Base-by-base conservation (phyloP, 83 land plant genomes). In the Picea abies region DNA sequence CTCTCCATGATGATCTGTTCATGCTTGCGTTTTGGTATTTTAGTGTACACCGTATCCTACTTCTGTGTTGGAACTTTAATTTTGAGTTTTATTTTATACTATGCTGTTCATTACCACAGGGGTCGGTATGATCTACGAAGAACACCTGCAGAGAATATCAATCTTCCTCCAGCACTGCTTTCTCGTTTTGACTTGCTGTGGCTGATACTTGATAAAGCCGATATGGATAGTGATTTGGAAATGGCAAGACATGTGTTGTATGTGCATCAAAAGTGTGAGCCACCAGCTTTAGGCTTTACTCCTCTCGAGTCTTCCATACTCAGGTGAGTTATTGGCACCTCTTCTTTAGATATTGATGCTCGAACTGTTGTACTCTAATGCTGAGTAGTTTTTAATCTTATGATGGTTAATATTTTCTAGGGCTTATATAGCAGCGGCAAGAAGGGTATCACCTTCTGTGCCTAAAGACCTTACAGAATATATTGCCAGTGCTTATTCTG, bases 61-160 rank as follows among this genome's bases (percentile, higher is more conserved):
- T 56, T 56, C 58, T 56, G 58, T 56, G 58, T 11, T 56, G 58
- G 15, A 56, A 56, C 15, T 56, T 56, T 12, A 56, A 56, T 56
- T 56, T 56, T 56, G 60, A 12, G 60, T 12, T 56, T 56, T 56
- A 12, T 56, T 56, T 56, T 56, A 56, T 56, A 12, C 60, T 56
- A 56, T 56, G 56, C 19, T 76, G 26, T 29, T 65, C 73, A 37
- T 68, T 76, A 26, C 58, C 80, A 68, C 83, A 97, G 99, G 99
- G 99, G 99, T 81, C 90, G 99, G 87, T 97, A 97, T 83, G 99
- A 97, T 85, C 88, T 97, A 83, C 86, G 99, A 23, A 94, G 99
- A 85, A 95, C 99, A 71, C 99, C 99, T 63, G 99, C 99, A 56
- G 99, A 97, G 81, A 97, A 97, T 80, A 97, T 97, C 75, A 97